Evolutionary conservation across 1,284 basidiomycete genomes (phyloP).

Genomic region (Sporisorium sorghi): DNA sequence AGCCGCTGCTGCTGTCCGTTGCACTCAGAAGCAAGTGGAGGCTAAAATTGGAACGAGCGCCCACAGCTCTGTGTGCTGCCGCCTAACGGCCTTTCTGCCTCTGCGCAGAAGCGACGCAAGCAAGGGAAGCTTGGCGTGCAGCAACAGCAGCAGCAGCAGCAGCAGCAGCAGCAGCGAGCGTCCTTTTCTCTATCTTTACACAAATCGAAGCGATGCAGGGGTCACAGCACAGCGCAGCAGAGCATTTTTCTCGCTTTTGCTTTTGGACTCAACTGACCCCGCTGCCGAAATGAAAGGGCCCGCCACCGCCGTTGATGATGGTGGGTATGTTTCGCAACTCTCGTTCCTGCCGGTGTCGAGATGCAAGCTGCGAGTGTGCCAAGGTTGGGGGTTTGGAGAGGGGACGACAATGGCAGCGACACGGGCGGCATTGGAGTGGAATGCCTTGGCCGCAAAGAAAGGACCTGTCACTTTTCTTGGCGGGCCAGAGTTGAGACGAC

Average conservation of each 20-base stretch:
- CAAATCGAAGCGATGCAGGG: background rate
- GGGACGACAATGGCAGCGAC: background rate
- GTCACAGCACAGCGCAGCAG: background rate
- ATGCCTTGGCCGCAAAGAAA: background rate
- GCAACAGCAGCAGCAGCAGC: too few species aligned
- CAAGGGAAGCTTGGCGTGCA: conserved; percentile 4
- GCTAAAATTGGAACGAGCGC: too few species aligned
- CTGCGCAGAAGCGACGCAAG: background rate
- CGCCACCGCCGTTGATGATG: too few species aligned
- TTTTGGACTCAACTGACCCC: background rate
- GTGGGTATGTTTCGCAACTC: background rate
- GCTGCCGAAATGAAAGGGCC: too few species aligned
- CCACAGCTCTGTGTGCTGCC: too few species aligned
- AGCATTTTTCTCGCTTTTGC: too few species aligned
- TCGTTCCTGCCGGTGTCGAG: background rate
- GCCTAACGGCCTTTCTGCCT: too few species aligned
- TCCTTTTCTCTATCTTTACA: background rate
- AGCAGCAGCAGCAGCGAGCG: too few species aligned
- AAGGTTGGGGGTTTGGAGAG: background rate
- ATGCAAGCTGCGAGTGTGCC: conserved; percentile 1
- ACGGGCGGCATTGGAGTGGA: background rate
- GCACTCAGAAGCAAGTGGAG: too few species aligned
- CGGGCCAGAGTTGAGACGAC: too few species aligned
- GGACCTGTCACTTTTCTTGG: conserved; percentile 14
- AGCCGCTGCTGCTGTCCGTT: too few species aligned